Evolutionary conservation across 1,284 basidiomycete species (phyloP), one percentile per base, ranked within the genome.

Genomic region (Ustilago sp.): DNA sequence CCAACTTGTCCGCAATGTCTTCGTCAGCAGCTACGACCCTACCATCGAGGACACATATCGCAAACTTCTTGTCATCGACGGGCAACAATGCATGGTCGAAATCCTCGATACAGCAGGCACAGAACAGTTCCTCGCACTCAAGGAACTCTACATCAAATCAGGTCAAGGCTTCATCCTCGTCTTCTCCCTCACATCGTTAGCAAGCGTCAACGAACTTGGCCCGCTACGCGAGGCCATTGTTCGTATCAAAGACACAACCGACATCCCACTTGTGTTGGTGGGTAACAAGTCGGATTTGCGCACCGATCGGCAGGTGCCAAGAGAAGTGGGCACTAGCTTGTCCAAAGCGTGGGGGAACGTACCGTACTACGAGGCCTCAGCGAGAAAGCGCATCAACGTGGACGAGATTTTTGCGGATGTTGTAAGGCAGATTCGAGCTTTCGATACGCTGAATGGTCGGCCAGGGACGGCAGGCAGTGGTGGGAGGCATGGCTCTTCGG

Each of bases 31-130:
- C 19, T 84, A 84, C 57, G 81, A 84, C 59, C 82, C 82, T 9
- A 84, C 82, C 43, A 84, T 84, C 63, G 82, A 84, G 59, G 82
- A 84, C 59, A 80, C 82, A 11, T 84, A 83, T 28, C 68, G 79
- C 52, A 84, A 84, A 50, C 59, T 74, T 9, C 65, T 82, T 48
- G 70, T 64, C 55, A 82, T 84, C 35, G 82, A 84, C 51, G 81
- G 76, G 2, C 74, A 80, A 19, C 68, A 80, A 36, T 82, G 78
- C 41, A 59, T 82, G 43, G 78, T 84, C 31, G 82, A 84, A 47
- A 80, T 84, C 47, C 63, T 84, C 43, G 82, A 84, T 43, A 84
- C 82, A 0, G 82, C 82, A 13, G 82, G 82, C 8, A 81, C 81
- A 7, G 82, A 83, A 43, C 81, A 83, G 56, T 83, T 83, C 59